A percentile compares a stretch with the other conserved stretches of the same genome.
These are phyloP conservation scores for Inga leiocalycina DNA, from an alignment of 306 rosid species.

Conservation along the genomic window DNA sequence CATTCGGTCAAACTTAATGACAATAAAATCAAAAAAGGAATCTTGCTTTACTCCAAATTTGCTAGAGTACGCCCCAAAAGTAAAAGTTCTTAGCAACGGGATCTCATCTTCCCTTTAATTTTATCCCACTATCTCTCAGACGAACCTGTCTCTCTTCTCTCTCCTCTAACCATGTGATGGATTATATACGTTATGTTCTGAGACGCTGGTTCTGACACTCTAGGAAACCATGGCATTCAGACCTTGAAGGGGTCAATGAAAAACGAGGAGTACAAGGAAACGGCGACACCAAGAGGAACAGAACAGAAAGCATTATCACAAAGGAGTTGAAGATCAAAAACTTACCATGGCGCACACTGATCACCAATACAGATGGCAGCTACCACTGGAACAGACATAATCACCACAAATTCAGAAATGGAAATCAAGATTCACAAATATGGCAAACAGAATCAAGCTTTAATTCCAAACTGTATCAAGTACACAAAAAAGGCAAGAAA, in stretches of 20 bases:
- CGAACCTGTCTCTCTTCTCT: conserved; percentile 34
- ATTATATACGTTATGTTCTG: conserved; percentile 36
- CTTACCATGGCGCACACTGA: conserved; percentile 37
- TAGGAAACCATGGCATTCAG: conserved; percentile 31
- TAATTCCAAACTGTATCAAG: conserved; percentile 40
- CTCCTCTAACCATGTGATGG: conserved; percentile 44
- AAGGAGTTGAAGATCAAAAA: conserved; percentile 19
- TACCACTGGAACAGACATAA: conserved; percentile 29
- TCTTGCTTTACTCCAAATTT: conserved; percentile 15
- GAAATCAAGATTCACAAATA: conserved; percentile 35
- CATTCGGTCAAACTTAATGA: conserved; percentile 31
- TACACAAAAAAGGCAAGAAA: conserved; percentile 36
- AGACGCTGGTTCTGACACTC: conserved; percentile 45
- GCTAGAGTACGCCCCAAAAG: conserved; percentile 42
- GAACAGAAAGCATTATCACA: conserved; percentile 34
- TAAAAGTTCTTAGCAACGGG: conserved; percentile 27
- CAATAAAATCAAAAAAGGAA: conserved; percentile 37
- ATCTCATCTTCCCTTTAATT: no score
- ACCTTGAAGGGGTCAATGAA: conserved; percentile 25
- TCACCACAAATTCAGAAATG: conserved; percentile 39
- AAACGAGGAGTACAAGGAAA: neutral
- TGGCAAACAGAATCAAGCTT: conserved; percentile 32
- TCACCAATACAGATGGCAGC: conserved; percentile 27
- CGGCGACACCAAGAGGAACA: conserved; percentile 37
- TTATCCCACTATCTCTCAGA: conserved; percentile 2